These are phyloP conservation scores for Ophiostoma ips DNA, from an alignment of 2,329 filamentous ascomycete genomes.

Conservation along the genomic window DNA sequence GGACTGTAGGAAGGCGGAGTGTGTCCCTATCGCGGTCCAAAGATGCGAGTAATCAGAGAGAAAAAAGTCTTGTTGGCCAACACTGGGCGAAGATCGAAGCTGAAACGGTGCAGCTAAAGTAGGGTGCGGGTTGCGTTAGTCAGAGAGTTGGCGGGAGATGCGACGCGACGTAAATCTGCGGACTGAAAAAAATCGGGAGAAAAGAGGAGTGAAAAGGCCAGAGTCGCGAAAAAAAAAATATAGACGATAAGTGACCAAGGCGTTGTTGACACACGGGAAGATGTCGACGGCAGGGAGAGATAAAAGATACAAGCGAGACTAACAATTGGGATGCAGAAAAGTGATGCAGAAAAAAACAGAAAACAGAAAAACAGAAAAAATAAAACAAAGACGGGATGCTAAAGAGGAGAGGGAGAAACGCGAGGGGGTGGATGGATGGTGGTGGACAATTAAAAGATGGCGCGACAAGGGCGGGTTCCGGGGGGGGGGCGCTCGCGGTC, in stretches of 20 bases:
- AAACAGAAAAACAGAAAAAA: neutral
- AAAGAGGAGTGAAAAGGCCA: neutral
- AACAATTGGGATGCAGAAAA: neutral
- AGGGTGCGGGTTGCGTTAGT: neutral
- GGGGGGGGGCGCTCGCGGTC: neutral
- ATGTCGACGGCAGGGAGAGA: conserved; percentile 2
- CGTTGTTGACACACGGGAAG: neutral
- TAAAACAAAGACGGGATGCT: neutral
- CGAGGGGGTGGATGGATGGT: neutral
- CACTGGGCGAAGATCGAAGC: neutral
- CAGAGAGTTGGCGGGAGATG: conserved; percentile 1
- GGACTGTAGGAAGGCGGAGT: neutral
- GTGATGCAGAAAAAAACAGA: neutral
- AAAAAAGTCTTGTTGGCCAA: neutral
- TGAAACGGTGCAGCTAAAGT: neutral
- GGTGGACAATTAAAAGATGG: neutral
- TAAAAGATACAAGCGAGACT: neutral
- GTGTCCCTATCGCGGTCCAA: neutral
- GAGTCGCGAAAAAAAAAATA: neutral
- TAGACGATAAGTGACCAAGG: neutral
- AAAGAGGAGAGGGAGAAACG: neutral
- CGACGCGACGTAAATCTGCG: conserved; percentile 4
- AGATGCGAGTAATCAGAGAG: neutral
- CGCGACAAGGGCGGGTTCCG: neutral
- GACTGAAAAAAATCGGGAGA: neutral